These are phyloP conservation scores for Solanum paucissectum DNA, from an alignment of 257 asterid genomes.

Conservation along the genomic window DNA sequence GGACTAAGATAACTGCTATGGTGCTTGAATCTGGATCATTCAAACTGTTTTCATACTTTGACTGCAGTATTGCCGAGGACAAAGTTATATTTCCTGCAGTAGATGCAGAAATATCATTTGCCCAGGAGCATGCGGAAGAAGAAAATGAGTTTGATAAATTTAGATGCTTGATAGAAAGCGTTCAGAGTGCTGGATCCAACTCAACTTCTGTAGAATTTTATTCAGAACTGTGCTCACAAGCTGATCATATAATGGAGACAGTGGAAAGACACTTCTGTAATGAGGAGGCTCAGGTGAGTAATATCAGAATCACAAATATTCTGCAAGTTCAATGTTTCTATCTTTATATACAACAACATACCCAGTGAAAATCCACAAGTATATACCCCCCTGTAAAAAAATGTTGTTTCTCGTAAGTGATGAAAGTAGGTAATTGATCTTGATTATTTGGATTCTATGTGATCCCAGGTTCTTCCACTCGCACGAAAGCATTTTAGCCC, in stretches of 20 bases:
- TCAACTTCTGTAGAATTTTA: conserved; percentile 75
- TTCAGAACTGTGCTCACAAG: conserved; percentile 74
- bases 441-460: not conserved
- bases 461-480: conserved; percentile 79
- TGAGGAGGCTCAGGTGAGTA: conserved; percentile 80
- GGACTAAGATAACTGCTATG: not conserved
- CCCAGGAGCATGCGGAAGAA: conserved; percentile 93
- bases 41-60: not conserved
- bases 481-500: conserved; percentile 74
- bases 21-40: not conserved
- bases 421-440: not conserved
- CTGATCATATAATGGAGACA: conserved; percentile 85
- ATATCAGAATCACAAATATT: not conserved
- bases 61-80: conserved; percentile 98
- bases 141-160: conserved; percentile 86
- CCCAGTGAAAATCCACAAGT: not conserved
- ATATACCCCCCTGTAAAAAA: not conserved
- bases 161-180: conserved; percentile 76
- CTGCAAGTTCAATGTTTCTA: not conserved
- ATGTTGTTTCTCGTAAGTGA: conserved; percentile 4
- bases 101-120: conserved; percentile 81
- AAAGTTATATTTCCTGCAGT: conserved; percentile 91
- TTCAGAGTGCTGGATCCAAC: conserved; percentile 80
- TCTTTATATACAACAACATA: not conserved
- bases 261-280: conserved; percentile 71